A percentile compares a stretch with the other conserved stretches of the same genome.
These are phyloP conservation scores for Venturia oleaginea DNA, from an alignment of 2,329 filamentous ascomycete genomes.

Conservation along the genomic window DNA sequence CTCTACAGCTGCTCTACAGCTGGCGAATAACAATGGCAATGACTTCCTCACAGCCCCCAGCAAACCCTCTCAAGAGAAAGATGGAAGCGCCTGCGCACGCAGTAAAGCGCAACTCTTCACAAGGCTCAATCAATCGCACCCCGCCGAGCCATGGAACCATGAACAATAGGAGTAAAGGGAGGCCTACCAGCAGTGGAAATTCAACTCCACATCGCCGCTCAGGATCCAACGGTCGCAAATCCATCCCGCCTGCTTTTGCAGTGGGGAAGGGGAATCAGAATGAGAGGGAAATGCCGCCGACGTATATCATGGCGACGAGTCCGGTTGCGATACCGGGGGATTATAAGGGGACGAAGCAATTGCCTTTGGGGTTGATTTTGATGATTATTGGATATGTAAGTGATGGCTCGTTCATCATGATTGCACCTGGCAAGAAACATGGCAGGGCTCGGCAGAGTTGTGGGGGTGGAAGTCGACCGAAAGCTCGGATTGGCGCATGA, in stretches of 20 bases:
- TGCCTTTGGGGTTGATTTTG: neutral
- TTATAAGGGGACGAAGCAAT: neutral
- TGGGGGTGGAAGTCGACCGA: neutral
- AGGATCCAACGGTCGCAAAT: neutral
- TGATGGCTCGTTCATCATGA: neutral
- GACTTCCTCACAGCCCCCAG: neutral
- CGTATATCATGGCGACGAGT: neutral
- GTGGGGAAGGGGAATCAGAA: neutral
- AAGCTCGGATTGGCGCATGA: neutral
- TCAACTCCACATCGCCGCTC: neutral
- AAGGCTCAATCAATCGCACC: neutral
- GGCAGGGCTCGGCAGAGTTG: neutral
- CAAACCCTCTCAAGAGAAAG: neutral
- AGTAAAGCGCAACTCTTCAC: neutral
- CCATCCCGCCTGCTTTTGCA: neutral
- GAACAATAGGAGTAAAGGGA: neutral
- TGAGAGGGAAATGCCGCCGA: neutral
- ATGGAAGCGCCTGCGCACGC: neutral
- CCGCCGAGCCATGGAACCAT: neutral
- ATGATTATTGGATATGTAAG: conserved; percentile 1
- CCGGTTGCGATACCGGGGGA: neutral
- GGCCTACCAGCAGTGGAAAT: too few species aligned
- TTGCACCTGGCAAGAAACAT: too few species aligned
- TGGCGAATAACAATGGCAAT: neutral
- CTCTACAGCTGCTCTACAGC: too few species aligned